Base-by-base conservation (phyloP, 306 rosid genomes). In the Glycine latifolia region DNA sequence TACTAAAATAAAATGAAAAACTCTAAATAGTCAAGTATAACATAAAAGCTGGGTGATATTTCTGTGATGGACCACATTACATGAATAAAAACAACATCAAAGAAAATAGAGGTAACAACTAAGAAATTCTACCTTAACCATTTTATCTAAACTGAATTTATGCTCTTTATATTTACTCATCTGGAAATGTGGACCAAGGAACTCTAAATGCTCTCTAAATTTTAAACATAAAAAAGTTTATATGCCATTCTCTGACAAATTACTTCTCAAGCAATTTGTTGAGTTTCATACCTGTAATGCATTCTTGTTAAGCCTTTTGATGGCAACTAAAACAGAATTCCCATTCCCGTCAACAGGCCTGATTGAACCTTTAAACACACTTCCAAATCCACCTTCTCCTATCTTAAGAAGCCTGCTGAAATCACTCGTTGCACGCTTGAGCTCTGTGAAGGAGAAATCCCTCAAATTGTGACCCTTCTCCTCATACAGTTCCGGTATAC, bases 301-400 rank as follows among this genome's bases (percentile, higher is more conserved):
- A 80, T 91, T 86, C 31, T 73, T 75, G 81, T 92, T 89, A 20
- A 91, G 93, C 83, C 88, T 91, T 84, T 94, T 94, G 81, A 94
- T 89, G 55, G 97, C 98, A 75, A 91, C 97, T 4, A 67, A 20
- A 33, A 91, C 14, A n/a, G 83, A 62, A 16, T 84, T 88, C 1
- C 89, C 94, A 71, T 85, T 88, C 69, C 85, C 92, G 69, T 81
- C 87, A 84, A 75, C 80, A 74, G 94, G 88, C 79, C 88, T 86
- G 70, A 92, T 90, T 77, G 92, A 90, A 60, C 91, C 97, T 85
- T 89, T 92, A 74, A 82, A 94, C 0, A 94, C 98, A 79, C 87
- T 90, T 48, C 98, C 97, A 82, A 94, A 94, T 75, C 98, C 98
- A 48, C 98, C 98, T 88, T 94, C 97, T 11, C 98, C 97, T 17